Conservation (phyloP, 768 basidiomycete species). For the Coprinopsis sp. region DNA sequence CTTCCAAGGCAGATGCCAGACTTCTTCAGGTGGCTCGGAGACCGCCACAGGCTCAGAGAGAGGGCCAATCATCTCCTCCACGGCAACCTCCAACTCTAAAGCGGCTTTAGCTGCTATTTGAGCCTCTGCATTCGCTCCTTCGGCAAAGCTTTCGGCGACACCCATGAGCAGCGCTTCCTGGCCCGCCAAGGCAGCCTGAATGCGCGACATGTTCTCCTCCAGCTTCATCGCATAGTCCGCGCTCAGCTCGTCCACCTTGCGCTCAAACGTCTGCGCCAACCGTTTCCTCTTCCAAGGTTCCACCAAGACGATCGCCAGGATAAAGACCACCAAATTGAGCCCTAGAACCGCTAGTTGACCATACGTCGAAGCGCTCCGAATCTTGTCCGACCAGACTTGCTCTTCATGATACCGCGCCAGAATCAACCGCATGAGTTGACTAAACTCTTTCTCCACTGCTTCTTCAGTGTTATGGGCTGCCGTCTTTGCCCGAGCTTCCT, state of each 20-base stretch:
- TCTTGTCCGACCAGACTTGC: conserved; percentile 99
- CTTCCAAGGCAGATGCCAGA: neutral
- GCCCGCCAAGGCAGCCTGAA: conserved; percentile 44
- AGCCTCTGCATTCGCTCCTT: conserved; percentile 10
- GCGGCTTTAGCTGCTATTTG: neutral
- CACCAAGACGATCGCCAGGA: conserved; percentile 84
- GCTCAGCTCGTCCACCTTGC: conserved; percentile 66
- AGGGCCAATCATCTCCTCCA: conserved; percentile 1
- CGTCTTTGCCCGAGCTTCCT: conserved; percentile 65
- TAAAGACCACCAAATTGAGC: conserved; percentile 86
- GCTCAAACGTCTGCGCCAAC: conserved; percentile 86
- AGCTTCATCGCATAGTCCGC: conserved; percentile 48
- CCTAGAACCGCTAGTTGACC: conserved; percentile 81
- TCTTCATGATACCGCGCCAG: conserved; percentile 95
- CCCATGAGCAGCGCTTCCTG: conserved; percentile 35
- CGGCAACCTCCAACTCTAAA: conserved; percentile 3
- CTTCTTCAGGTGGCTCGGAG: neutral
- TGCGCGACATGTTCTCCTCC: conserved; percentile 42
- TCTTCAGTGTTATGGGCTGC: conserved; percentile 68
- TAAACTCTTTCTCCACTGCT: conserved; percentile 83
- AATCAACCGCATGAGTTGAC: conserved; percentile 81
- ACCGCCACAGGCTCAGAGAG: too few relatives aligned
- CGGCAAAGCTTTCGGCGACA: conserved; percentile 22
- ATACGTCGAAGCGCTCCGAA: conserved; percentile 91
- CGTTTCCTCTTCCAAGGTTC: conserved; percentile 94